A percentile compares a stretch with the other conserved stretches of the same genome.
phyloP scores from a whole-genome alignment of 192 early-diverging fungal species.

The Coemansia sp. region DNA sequence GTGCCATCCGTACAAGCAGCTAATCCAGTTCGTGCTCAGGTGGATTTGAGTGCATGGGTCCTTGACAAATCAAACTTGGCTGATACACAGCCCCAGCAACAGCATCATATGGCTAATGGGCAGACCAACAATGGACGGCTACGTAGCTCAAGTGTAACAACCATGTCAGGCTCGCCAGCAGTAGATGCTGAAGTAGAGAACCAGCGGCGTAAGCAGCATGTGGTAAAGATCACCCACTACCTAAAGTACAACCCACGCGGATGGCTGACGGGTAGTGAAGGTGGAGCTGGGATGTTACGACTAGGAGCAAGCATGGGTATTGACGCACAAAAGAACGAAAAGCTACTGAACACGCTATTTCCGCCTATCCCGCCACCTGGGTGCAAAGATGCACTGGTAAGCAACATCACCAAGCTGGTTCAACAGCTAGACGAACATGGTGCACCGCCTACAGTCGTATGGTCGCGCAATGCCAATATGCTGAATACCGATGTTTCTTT shows the following conservation, averaged over 20 bases:
- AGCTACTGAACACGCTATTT: constrained; percentile 1
- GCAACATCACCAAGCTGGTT: constrained; percentile 12
- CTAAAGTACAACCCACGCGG: constrained; percentile 37
- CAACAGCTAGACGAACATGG: constrained; percentile 21
- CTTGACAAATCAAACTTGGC: constrained; percentile 28
- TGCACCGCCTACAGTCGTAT: constrained; percentile 30
- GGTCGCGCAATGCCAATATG: constrained; percentile 36
- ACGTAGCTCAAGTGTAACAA: constrained; percentile 13
- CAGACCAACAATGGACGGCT: background rate
- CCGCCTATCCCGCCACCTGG: constrained; percentile 21
- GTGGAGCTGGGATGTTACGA: background rate
- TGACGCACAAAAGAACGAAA: background rate
- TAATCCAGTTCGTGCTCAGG: constrained; percentile 16
- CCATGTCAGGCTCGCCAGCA: constrained; percentile 28
- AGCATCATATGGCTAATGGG: background rate
- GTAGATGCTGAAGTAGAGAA: constrained; percentile 32
- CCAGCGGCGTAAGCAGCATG: constrained; percentile 36
- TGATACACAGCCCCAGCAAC: background rate
- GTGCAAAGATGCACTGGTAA: constrained; percentile 8
- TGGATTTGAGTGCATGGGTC: constrained; percentile 40
- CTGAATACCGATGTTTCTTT: constrained; percentile 1
- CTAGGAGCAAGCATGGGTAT: constrained; percentile 16
- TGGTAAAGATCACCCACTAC: constrained; percentile 34
- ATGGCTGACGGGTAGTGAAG: constrained; percentile 23
- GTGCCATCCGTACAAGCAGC: background rate